Conservation (phyloP, 2,329 filamentous ascomycete genomes). For the Fusarium aywerte region DNA sequence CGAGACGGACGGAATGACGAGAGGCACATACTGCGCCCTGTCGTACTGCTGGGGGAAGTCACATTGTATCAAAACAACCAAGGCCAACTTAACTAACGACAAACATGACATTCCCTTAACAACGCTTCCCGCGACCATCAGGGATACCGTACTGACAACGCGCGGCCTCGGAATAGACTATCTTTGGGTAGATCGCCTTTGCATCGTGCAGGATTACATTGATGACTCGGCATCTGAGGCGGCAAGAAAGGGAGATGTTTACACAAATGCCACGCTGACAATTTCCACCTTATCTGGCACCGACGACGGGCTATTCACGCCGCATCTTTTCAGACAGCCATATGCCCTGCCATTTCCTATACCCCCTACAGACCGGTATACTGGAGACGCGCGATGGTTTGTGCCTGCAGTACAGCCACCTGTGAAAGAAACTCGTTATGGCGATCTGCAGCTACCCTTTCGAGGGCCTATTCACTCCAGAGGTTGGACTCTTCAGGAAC, state of each 20-base stretch:
- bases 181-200: slow-evolving; percentile 19
- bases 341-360: neutral
- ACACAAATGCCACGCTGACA: slow-evolving; percentile 14
- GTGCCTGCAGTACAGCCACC: neutral
- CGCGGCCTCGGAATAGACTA: neutral
- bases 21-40: neutral
- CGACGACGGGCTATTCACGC: neutral
- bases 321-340: neutral
- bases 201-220: slow-evolving; percentile 17
- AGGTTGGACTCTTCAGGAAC: neutral
- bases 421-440: neutral
- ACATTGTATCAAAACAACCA: neutral
- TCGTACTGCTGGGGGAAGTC: neutral
- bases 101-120: neutral
- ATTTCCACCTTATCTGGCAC: neutral
- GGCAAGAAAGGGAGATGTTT: slow-evolving; percentile 14
- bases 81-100: neutral
- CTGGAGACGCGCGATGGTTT: neutral
- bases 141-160: slow-evolving; percentile 2
- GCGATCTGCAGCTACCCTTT: neutral
- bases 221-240: slow-evolving; percentile 15
- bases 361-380: neutral
- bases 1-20: neutral
- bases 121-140: slow-evolving; percentile 4
- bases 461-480: neutral